Conservation (phyloP, 768 basidiomycete species). For the Rhizopogon roseolus region DNA sequence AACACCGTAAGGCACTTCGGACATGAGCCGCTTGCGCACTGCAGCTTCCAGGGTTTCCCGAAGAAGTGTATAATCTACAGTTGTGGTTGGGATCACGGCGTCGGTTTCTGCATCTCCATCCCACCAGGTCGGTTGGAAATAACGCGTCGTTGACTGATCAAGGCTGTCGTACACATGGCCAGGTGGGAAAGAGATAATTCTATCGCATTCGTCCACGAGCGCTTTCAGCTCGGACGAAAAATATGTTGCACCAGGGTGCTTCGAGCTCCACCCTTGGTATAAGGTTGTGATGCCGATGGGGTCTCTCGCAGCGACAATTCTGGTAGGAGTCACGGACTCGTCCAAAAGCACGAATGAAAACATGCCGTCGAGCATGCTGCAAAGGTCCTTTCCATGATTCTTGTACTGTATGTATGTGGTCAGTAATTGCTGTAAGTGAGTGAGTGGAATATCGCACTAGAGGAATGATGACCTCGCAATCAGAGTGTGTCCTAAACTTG, state of each 20-base stretch:
- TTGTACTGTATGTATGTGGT: slow-evolving; percentile 54
- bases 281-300: slow-evolving; percentile 98
- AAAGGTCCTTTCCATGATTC: slow-evolving; percentile 73
- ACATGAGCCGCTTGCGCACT: slow-evolving; percentile 94
- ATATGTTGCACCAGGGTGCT: slow-evolving; percentile 75
- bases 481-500: slow-evolving; percentile 95
- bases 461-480: slow-evolving; percentile 96
- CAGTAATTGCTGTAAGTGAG: not conserved
- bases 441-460: slow-evolving; percentile 47
- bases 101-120: slow-evolving; percentile 67
- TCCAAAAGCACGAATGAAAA: slow-evolving; percentile 97
- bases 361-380: slow-evolving; percentile 90
- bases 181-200: slow-evolving; percentile 93
- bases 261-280: slow-evolving; percentile 92
- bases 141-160: slow-evolving; percentile 73
- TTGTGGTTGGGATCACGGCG: slow-evolving; percentile 50
- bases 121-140: slow-evolving; percentile 91
- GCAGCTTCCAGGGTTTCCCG: slow-evolving; percentile 85
- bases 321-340: slow-evolving; percentile 82
- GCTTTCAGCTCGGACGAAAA: slow-evolving; percentile 97
- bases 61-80: slow-evolving; percentile 62
- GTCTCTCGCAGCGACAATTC: slow-evolving; percentile 94
- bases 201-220: slow-evolving; percentile 86
- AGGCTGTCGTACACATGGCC: slow-evolving; percentile 93
- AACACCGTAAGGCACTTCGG: slow-evolving; percentile 97